Evolutionary conservation across 2,329 filamentous ascomycete species (phyloP), one percentile per base, ranked within the genome.

Genomic region (Monosporascus cannonballus): DNA sequence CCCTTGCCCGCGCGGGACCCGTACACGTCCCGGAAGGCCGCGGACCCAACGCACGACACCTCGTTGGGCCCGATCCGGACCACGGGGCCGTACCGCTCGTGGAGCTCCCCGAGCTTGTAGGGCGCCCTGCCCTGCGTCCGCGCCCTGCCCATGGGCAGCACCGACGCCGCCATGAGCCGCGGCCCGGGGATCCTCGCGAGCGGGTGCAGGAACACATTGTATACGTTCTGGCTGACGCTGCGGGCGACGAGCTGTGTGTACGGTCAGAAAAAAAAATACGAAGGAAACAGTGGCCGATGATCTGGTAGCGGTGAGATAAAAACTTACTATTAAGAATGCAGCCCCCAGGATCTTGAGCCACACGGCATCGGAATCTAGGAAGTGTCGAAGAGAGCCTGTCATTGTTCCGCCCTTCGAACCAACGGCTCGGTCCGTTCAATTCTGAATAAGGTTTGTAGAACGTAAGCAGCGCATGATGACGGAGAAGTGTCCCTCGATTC

Each of bases 31-130:
- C 67, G 68, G 64, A 67, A 72, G 4, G 63, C 65, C 14, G 62
- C 49, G 1, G 64, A 37, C 1, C 61, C 64, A n/a, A 64, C 65
- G 50, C 71, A 73, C 4, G 68, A 68, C 11, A 76, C 63, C n/a
- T 67, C 61, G 34, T 67, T 66, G 1, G 73, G 72, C 1, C 60
- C 61, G 17, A 70, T 63, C 2, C 73, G 69, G 15, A 76, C 63
- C 4, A 73, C 64, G 39, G 59, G 50, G n/a, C 84, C 84, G 50
- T 71, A 71, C 38, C 64, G 59, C 38, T 64, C 57, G 53, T 70
- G 68, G 15, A 69, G 57, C 9, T 59, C 55, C 36, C 50, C 50
- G 42, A 59, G 53, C 30, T 36, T 53, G 30, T 53, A 55, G 2
- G 54, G 57, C 2, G 45, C 30, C 17, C 8, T 53, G 1, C 59